Base-by-base conservation (phyloP, 495 filamentous ascomycete genomes). In the Penicillium subrubescens region DNA sequence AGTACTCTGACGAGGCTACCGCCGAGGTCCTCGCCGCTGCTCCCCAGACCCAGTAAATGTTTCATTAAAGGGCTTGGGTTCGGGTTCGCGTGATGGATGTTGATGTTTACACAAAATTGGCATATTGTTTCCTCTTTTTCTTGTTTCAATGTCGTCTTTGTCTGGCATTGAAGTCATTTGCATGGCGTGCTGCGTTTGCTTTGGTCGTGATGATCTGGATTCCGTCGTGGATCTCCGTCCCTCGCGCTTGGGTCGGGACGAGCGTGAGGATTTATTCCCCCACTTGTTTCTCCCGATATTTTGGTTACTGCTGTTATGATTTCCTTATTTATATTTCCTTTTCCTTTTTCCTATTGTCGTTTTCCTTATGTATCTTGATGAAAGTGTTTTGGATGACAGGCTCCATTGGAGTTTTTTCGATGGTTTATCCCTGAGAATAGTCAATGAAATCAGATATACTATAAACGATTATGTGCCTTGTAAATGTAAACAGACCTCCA, bases 1-100 rank as follows among this genome's bases (percentile, higher is more conserved):
- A 95, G 83, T 98, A 97, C 83, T 81, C 87, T 65, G 89, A 89
- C 66, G 85, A 97, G 79, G 94, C 94, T 27, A 97, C 94, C 37
- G 80, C 83, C 60, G 94, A 97, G 59, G 93, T 81, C 41, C 78
- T 81, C 39, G 78, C 75, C 58, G 77, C 77, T 34, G 79, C 78
- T 51, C 79, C 76, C 57, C 65, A 75, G 60, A 60, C 63, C 44
- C 63, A 71, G 60, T 54, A 56, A 35, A 60, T 65, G 41, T 60
- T 51, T 63, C 65, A 27, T 19, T 27, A 27, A 27, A 27, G 25
- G 39, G 12, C n/a, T 41, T 33, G 35, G 55, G 52, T 54, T 37
- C 11, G 8, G 17, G 19, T 54, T 37, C 11, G 8, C 7, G 19
- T 21, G 0, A 51, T 8, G 33, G 62, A 58, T 41, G 50, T 64